Evolutionary conservation across 2,329 filamentous ascomycete species (phyloP).

Genomic region (Microdochium bolleyi): DNA sequence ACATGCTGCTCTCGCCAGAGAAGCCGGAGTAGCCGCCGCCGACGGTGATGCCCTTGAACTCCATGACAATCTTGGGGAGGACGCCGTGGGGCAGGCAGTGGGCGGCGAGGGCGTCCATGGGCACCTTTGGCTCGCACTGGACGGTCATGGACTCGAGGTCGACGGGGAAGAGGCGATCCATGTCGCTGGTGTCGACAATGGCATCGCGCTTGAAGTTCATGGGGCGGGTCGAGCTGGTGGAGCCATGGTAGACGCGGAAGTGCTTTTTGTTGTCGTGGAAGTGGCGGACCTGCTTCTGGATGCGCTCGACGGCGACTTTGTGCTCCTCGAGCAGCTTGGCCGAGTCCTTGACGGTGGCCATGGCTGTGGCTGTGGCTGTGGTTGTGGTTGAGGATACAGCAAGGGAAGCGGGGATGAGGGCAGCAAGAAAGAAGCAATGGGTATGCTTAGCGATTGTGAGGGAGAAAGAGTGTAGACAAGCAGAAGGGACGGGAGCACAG

Average conservation of each 20-base stretch:
- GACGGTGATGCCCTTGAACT: conserved; percentile 53
- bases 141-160: conserved; percentile 37
- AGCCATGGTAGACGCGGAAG: conserved; percentile 54
- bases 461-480: too few species aligned
- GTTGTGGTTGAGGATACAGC: not conserved
- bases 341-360: not conserved
- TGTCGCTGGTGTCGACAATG: conserved; percentile 44
- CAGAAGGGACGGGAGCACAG: too few species aligned
- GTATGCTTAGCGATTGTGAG: too few species aligned
- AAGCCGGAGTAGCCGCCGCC: conserved; percentile 49
- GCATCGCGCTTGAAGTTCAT: conserved; percentile 22
- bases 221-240: conserved; percentile 52
- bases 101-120: conserved; percentile 47
- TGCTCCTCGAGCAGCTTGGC: conserved; percentile 14
- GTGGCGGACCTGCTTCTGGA: conserved; percentile 17
- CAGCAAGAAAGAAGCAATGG: too few species aligned
- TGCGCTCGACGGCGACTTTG: conserved; percentile 13
- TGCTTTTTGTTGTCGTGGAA: conserved; percentile 25
- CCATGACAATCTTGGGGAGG: conserved; percentile 49
- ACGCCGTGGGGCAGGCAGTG: conserved; percentile 40
- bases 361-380: not conserved
- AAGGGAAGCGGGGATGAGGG: too few species aligned
- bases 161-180: conserved; percentile 45
- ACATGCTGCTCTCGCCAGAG: conserved; percentile 47
- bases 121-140: conserved; percentile 49